Base-by-base conservation (phyloP, 176 grass and related monocot genomes). In the Puya raimondii region DNA sequence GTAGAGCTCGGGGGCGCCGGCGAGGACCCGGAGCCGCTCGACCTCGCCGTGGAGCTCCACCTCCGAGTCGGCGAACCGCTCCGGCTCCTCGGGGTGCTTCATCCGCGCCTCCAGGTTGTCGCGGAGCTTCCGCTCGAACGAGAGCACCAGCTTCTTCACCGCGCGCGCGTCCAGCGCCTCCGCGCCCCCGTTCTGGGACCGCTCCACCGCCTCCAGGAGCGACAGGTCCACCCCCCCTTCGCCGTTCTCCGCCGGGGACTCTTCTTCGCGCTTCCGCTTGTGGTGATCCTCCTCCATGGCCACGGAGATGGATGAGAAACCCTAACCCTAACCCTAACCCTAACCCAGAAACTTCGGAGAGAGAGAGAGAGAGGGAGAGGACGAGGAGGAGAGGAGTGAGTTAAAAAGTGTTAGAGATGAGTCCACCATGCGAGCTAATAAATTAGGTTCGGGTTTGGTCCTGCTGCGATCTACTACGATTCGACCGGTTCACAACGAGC, bases 61-160 rank as follows among this genome's bases (percentile, higher is more conserved):
- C 77, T 97, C 93, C 0, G 89, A 88, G 74, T 92, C 93, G 14
- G 89, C 93, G 65, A 97, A 92, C 20, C 87, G 85, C 14, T 88
- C 53, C 20, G 93, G 93, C 69, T 85, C 81, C 65, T 90, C 89
- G 18, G 93, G 86, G 61, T 96, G 83, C 74, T 92, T 97, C 86
- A 97, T 92, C 17, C 93, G 86, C 16, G 86, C 93, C 86, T 97
- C 93, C 65, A 97, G 86, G 82, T 97, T 97, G 66, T 92, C 88
- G 0, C 82, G 76, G 4, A 97, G 93, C 11, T 84, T 79, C 49
- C 89, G 93, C 86, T 97, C 89, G 84, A 97, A 97, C 64, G 81
- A 72, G 2, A 97, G 80, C 0, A 97, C 86, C 10, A 92, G 84
- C 50, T 91, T 84, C 77, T 97, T 97, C 11, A 80, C 79, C 6